A percentile compares a stretch with the other conserved stretches of the same genome.
phyloP scores from a whole-genome alignment of 257 asterid genomes.

The Leptodermis oblonga region DNA sequence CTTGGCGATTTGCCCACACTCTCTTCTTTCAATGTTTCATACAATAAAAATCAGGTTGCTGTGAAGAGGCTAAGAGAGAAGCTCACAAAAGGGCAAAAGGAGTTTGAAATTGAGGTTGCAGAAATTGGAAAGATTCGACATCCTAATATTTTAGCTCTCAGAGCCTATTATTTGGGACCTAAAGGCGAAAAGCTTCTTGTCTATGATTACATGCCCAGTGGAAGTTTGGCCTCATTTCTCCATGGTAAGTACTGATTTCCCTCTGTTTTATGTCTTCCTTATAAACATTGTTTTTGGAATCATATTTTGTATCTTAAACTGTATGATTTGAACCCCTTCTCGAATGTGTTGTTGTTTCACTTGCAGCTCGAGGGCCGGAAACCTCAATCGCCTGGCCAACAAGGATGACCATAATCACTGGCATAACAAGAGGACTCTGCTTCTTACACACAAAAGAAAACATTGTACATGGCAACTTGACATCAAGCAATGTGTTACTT shows the following conservation, averaged over 20 bases:
- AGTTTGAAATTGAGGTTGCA: conserved; percentile 74
- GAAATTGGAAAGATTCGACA: conserved; percentile 75
- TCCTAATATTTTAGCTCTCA: conserved; percentile 62
- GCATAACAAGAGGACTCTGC: conserved; percentile 65
- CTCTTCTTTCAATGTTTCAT: conserved; percentile 59
- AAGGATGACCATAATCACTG: conserved; percentile 64
- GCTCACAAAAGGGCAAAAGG: conserved; percentile 76
- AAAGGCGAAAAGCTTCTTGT: conserved; percentile 99
- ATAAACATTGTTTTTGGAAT: background rate
- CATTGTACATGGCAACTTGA: conserved; percentile 50
- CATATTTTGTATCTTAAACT: no score
- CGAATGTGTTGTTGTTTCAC: background rate
- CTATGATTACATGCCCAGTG: conserved; percentile 74
- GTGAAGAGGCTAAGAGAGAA: conserved; percentile 91
- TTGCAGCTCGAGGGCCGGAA: conserved; percentile 46
- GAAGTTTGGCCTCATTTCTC: conserved; percentile 89
- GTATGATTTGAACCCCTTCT: background rate
- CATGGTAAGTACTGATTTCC: conserved; percentile 50
- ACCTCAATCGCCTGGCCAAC: conserved; percentile 60
- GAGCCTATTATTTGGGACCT: conserved; percentile 93
- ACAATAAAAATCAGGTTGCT: conserved; percentile 69
- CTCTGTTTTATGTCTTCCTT: background rate
- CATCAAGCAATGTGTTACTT: conserved; percentile 66
- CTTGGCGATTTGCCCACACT: conserved; percentile 41
- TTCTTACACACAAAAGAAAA: conserved; percentile 58